These are phyloP conservation scores for Pseudocercospora ulei DNA, from an alignment of 2,329 filamentous ascomycete species.

Conservation along the genomic window DNA sequence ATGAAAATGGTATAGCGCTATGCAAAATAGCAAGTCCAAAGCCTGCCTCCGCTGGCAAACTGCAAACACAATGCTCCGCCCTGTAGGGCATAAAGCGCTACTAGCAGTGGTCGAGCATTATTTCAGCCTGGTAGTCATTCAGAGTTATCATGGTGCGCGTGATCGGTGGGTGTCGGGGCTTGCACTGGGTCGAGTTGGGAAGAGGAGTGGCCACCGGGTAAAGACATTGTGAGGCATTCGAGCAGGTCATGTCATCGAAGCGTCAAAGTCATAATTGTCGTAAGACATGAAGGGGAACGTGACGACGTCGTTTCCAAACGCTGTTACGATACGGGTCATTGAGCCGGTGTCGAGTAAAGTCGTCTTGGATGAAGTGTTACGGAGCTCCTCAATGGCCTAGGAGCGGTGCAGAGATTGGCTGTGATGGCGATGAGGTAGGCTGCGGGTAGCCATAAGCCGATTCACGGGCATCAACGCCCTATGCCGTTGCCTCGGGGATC, in stretches of 20 bases:
- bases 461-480: constrained; percentile 23
- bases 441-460: constrained; percentile 9
- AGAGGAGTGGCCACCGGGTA: constrained; percentile 15
- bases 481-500: constrained; percentile 42
- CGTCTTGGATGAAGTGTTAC: constrained; percentile 1
- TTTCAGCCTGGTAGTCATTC: constrained; percentile 8
- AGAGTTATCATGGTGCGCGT: constrained; percentile 11
- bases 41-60: constrained; percentile 15
- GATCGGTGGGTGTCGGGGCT: constrained; percentile 11
- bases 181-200: constrained; percentile 8
- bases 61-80: constrained; percentile 17
- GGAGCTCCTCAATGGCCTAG: constrained; percentile 11
- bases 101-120: constrained; percentile 16
- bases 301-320: constrained; percentile 18
- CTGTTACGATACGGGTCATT: constrained; percentile 8
- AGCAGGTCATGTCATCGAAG: constrained; percentile 23
- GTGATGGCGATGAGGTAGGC: constrained; percentile 10
- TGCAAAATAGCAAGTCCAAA: constrained; percentile 22
- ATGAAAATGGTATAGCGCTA: constrained; percentile 27
- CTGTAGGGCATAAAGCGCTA: constrained; percentile 9
- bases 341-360: constrained; percentile 14
- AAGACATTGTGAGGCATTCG: constrained; percentile 23
- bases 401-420: constrained; percentile 13
- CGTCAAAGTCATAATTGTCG: constrained; percentile 27
- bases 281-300: constrained; percentile 25